Percentiles rank a stretch among this genome's conserved stretches.
Conservation (phyloP, 164 flowering plant genomes). For the Taxillus chinensis region DNA sequence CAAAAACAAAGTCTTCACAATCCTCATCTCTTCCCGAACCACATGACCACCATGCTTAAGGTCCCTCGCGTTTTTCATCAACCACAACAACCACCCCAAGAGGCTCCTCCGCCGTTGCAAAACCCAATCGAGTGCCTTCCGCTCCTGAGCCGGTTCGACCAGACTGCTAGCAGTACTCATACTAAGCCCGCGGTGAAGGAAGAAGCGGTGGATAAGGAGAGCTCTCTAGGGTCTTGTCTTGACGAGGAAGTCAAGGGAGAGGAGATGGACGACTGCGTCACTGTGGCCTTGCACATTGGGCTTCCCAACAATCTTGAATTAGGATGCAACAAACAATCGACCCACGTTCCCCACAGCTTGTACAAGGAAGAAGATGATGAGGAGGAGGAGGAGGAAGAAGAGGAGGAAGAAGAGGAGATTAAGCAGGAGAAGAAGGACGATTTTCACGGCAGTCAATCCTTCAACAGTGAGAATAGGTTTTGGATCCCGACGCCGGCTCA, state of each 20-base stretch:
- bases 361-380: background rate
- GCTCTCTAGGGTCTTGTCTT: slow-evolving; percentile 6
- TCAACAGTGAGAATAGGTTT: slow-evolving; percentile 39
- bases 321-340: no score
- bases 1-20: slow-evolving; percentile 4
- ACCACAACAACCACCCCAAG: slow-evolving; percentile 9
- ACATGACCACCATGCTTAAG: slow-evolving; percentile 8
- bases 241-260: slow-evolving; percentile 20
- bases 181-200: slow-evolving; percentile 14
- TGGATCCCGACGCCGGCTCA: slow-evolving; percentile 96
- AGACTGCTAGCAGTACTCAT: slow-evolving; percentile 18
- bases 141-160: slow-evolving; percentile 37
- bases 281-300: slow-evolving; percentile 68
- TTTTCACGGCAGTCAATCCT: slow-evolving; percentile 10
- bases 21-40: background rate
- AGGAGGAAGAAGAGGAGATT: slow-evolving; percentile 13
- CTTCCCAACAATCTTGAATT: slow-evolving; percentile 25
- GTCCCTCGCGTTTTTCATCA: slow-evolving; percentile 17
- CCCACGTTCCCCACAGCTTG: background rate
- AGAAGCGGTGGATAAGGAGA: slow-evolving; percentile 8
- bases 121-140: slow-evolving; percentile 40
- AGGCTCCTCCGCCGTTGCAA: background rate
- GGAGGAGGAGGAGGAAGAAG: background rate
- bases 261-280: slow-evolving; percentile 25
- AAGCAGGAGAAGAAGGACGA: slow-evolving; percentile 11